phyloP scores from a whole-genome alignment of 805 yeast species.

The Grigorovia humatica region DNA sequence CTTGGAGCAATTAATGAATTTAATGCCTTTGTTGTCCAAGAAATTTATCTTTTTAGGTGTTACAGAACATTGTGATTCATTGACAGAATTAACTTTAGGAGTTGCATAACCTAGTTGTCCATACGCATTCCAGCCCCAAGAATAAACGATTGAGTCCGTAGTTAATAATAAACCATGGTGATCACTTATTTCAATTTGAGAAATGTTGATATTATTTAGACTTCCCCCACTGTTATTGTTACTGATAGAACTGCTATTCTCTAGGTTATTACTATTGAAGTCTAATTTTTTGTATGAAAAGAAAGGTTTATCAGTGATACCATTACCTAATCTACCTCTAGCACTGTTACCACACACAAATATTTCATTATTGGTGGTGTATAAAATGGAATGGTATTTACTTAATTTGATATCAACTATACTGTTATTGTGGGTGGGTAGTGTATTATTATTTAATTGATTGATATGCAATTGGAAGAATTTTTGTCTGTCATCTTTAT shows the following conservation, averaged over 20 bases:
- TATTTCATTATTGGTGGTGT: constrained; percentile 45
- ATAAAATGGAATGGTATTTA: constrained; percentile 52
- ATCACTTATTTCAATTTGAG: constrained; percentile 42
- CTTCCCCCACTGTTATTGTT: constrained; percentile 2
- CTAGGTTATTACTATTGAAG: constrained; percentile 4
- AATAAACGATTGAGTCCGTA: constrained; percentile 35
- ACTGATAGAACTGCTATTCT: not conserved
- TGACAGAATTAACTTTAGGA: constrained; percentile 14
- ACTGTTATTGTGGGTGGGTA: constrained; percentile 1
- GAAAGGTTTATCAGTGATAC: constrained; percentile 30
- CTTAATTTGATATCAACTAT: constrained; percentile 35
- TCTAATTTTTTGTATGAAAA: constrained; percentile 37
- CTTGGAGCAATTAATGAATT: constrained; percentile 51
- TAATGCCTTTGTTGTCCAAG: constrained; percentile 17
- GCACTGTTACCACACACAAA: constrained; percentile 58
- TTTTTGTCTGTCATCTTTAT: constrained; percentile 40
- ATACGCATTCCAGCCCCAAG: constrained; percentile 71
- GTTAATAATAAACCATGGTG: constrained; percentile 56
- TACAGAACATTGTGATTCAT: constrained; percentile 16
- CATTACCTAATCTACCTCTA: constrained; percentile 63
- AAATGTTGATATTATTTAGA: constrained; percentile 26
- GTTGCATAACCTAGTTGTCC: constrained; percentile 56
- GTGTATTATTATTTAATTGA: constrained; percentile 12
- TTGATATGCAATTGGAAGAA: constrained; percentile 34
- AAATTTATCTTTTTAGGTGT: constrained; percentile 22